phyloP scores from a whole-genome alignment of 495 filamentous ascomycete genomes.

The Lasiosphaeria hispida region DNA sequence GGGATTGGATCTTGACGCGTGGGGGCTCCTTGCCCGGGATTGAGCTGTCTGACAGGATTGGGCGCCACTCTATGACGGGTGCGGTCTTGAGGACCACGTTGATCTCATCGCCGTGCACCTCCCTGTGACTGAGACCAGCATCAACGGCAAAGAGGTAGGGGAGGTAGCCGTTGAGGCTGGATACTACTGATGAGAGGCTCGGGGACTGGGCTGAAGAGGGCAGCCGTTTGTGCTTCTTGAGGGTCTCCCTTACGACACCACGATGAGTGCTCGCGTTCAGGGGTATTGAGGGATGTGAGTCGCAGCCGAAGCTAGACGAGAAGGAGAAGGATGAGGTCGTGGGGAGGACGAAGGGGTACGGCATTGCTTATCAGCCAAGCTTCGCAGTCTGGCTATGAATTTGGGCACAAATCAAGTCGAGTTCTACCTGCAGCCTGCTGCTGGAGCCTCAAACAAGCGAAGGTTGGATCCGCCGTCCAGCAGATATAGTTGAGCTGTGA shows the following conservation, averaged over 20 bases:
- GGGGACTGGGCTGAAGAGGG: slow-evolving; percentile 61
- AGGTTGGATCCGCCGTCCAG: no score
- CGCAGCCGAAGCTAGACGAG: slow-evolving; percentile 63
- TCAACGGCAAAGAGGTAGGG: slow-evolving; percentile 76
- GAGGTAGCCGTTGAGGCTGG: slow-evolving; percentile 68
- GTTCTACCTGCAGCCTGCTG: no score
- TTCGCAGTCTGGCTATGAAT: neutral
- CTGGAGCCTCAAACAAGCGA: no score
- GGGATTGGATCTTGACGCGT: slow-evolving; percentile 64
- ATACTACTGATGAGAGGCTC: slow-evolving; percentile 64
- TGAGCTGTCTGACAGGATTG: slow-evolving; percentile 60
- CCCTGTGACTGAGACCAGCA: slow-evolving; percentile 56
- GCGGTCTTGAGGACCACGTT: slow-evolving; percentile 54
- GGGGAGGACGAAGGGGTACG: slow-evolving; percentile 77
- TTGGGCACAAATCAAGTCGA: neutral
- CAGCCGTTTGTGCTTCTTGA: slow-evolving; percentile 81
- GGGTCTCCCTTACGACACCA: slow-evolving; percentile 68
- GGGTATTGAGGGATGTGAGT: slow-evolving; percentile 80
- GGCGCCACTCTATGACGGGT: slow-evolving; percentile 75
- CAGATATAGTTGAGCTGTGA: no score
- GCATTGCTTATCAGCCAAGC: slow-evolving; percentile 54
- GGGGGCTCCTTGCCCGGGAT: slow-evolving; percentile 57
- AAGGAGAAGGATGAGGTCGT: slow-evolving; percentile 83
- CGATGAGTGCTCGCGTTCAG: slow-evolving; percentile 73
- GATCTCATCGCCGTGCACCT: slow-evolving; percentile 56